A percentile compares a stretch with the other conserved stretches of the same genome.
These are phyloP conservation scores for Hyphochytrium catenoides DNA, from an alignment of 352 stramenopile species.

Conservation along the genomic window DNA sequence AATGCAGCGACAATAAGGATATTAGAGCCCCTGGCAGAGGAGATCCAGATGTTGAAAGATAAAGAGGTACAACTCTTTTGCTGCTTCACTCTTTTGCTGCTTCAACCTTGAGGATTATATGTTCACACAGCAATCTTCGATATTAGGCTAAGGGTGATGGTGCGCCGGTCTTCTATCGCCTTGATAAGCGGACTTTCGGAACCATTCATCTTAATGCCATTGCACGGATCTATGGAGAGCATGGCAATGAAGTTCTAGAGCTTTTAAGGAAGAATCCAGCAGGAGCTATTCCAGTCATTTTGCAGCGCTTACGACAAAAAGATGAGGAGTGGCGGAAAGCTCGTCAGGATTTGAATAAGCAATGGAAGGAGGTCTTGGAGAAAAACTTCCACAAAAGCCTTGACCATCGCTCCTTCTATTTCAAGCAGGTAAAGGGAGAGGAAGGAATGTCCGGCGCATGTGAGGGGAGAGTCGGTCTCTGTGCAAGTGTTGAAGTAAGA, in stretches of 20 bases:
- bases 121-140: not conserved
- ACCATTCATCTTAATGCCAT: constrained; percentile 94
- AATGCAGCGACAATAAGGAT: constrained; percentile 83
- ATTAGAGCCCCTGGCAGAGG: constrained; percentile 79
- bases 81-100: too few species aligned
- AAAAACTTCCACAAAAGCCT: constrained; percentile 96
- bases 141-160: constrained; percentile 16
- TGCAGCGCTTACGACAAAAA: constrained; percentile 95
- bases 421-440: too few species aligned
- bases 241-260: constrained; percentile 67
- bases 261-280: constrained; percentile 87
- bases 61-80: too few species aligned
- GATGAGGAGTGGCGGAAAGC: constrained; percentile 83
- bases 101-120: too few species aligned
- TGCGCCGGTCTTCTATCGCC: constrained; percentile 58
- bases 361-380: constrained; percentile 92
- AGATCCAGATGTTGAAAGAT: constrained; percentile 67
- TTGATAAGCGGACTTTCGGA: constrained; percentile 83
- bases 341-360: constrained; percentile 80
- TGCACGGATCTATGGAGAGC: constrained; percentile 89
- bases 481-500: too few species aligned
- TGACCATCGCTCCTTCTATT: constrained; percentile 97
- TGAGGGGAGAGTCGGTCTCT: too few species aligned
- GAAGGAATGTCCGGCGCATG: too few species aligned
- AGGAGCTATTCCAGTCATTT: constrained; percentile 88